Percentiles rank a stretch among this genome's conserved stretches.
Conservation (phyloP, 148 eudicot genomes). For the Nepenthes gracilis region DNA sequence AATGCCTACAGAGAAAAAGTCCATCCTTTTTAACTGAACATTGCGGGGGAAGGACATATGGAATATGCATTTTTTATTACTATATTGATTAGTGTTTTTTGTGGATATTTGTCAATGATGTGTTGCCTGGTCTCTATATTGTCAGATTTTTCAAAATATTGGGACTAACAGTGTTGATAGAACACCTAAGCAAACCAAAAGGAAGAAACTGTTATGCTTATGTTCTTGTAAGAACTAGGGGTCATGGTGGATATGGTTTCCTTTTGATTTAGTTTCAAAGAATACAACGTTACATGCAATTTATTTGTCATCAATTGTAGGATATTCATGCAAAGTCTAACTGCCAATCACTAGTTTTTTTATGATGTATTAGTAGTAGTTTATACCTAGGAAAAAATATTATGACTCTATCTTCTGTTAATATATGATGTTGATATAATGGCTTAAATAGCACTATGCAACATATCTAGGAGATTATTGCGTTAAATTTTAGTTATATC, state of each 20-base stretch:
- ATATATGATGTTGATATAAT: neutral
- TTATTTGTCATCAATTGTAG: conserved; percentile 28
- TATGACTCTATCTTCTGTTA: neutral
- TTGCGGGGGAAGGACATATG: too few relatives aligned
- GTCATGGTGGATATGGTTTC: neutral
- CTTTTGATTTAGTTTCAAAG: neutral
- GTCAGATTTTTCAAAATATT: too few relatives aligned
- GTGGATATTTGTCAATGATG: too few relatives aligned
- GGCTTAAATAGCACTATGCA: neutral
- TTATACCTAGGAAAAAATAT: neutral
- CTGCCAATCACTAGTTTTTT: conserved; percentile 68
- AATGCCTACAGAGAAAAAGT: too few relatives aligned
- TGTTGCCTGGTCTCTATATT: too few relatives aligned
- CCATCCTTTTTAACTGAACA: too few relatives aligned
- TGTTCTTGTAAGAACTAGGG: neutral
- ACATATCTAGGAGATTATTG: too few relatives aligned
- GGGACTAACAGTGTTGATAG: too few relatives aligned
- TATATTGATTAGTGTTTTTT: too few relatives aligned
- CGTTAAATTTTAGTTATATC: too few relatives aligned
- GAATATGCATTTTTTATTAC: too few relatives aligned
- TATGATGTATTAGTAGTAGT: conserved; percentile 36
- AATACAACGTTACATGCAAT: conserved; percentile 9
- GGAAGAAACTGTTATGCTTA: neutral
- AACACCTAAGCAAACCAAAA: too few relatives aligned
- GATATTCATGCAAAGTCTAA: conserved; percentile 67